Evolutionary conservation across 495 filamentous ascomycete genomes (phyloP), one percentile per base, ranked within the genome.

Genomic region (Aspergillus olivimuriae): DNA sequence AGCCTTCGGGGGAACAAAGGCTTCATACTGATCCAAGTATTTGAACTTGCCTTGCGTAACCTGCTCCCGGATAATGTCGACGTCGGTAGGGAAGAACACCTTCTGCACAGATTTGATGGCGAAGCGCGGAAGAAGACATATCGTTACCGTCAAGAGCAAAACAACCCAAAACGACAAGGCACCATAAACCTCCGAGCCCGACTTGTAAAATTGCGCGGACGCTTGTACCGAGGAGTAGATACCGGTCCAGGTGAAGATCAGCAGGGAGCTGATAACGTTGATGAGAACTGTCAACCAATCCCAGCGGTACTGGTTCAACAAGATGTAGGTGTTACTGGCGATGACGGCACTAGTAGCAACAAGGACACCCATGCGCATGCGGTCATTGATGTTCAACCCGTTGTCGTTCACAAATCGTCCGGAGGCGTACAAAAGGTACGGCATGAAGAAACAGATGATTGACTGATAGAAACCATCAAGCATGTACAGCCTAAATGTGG

Each of bases 231-330:
- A 70, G 0, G 89, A 89, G 63, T 90, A 99, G 33, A 95, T 77
- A 31, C 87, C 90, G 17, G 94, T 96, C 94, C 92, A 99, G 67
- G 95, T 84, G 76, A 85, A 99, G 54, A 97, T 82, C 55, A 96
- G 73, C 19, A 96, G 59, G 47, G 83, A 83, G 65, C 89, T 95
- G 58, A 96, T 75, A 35, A 57, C 58, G 21, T 89, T 82, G 53
- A 95, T 82, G 56, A 95, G 70, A 10, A 86, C 53, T 50, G 90
- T 87, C 54, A 97, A 70, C 91, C 91, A 97, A 62, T 99, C 94
- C 94, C 94, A 97, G 44, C 89, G 75, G 62, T 92, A 97, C 4
- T 86, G 90, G 62, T 99, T 99, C 68, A 99, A 76, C 49, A 97
- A 69, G 53, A 99, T 84, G 70, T 97, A 99, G 42, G 81, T 60